Evolutionary conservation across 2,329 filamentous ascomycete genomes (phyloP).

Genomic region (Chaetomiaceae sp.): DNA sequence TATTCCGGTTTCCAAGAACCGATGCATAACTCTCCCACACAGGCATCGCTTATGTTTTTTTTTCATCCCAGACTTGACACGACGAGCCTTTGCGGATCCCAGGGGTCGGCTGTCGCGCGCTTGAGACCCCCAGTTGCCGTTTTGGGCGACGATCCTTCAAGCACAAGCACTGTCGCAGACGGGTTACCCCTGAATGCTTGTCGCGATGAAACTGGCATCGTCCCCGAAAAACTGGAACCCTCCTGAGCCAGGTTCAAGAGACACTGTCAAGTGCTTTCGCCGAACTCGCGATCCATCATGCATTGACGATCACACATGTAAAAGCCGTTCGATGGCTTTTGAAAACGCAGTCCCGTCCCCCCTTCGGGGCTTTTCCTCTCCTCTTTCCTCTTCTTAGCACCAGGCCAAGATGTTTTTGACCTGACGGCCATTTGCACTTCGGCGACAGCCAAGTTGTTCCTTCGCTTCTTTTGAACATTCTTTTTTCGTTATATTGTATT

Average conservation of each 20-base stretch:
- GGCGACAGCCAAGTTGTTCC: conserved; percentile 2
- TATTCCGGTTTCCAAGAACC: conserved; percentile 12
- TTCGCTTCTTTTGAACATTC: neutral
- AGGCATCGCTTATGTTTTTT: neutral
- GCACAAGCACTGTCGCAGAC: neutral
- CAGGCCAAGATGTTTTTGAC: conserved; percentile 6
- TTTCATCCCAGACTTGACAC: neutral
- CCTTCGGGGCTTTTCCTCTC: neutral
- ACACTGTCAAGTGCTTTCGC: neutral
- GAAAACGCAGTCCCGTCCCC: too few relatives aligned
- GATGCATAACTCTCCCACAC: neutral
- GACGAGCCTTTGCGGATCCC: conserved; percentile 2
- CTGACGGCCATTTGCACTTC: conserved; percentile 3
- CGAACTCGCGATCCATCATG: neutral
- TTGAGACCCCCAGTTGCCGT: conserved; percentile 10
- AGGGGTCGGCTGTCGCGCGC: conserved; percentile 2
- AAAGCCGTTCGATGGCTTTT: neutral
- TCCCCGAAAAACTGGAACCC: conserved; percentile 8
- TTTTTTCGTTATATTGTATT: neutral
- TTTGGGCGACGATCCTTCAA: conserved; percentile 9
- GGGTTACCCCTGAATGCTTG: conserved; percentile 2
- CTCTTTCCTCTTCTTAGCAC: neutral
- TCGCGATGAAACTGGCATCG: conserved; percentile 13
- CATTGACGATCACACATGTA: conserved; percentile 4
- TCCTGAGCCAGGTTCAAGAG: neutral